phyloP scores from a whole-genome alignment of 805 yeast genomes.

The Helenozyma baotianmanensis region DNA sequence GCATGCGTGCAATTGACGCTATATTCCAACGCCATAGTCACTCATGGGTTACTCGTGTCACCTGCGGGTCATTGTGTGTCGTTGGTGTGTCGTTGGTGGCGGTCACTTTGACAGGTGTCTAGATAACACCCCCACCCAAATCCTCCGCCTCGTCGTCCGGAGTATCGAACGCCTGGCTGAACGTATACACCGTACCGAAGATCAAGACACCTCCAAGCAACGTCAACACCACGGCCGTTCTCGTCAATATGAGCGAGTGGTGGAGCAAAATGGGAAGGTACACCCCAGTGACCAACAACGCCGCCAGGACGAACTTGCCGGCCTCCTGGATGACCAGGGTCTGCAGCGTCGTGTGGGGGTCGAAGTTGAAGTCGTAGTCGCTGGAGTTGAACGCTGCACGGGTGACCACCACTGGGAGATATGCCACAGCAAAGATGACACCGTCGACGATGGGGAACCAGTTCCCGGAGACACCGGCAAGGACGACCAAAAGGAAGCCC shows the following conservation, averaged over 20 bases:
- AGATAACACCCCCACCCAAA: slow-evolving; percentile 13
- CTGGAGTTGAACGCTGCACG: slow-evolving; percentile 27
- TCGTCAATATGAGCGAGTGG: slow-evolving; percentile 69
- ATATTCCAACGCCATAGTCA: too few relatives aligned
- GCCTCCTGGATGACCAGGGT: slow-evolving; percentile 53
- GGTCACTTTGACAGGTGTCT: too few relatives aligned
- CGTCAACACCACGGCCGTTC: slow-evolving; percentile 70
- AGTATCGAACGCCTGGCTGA: slow-evolving; percentile 68
- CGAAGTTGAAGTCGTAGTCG: slow-evolving; percentile 42
- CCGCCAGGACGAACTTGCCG: slow-evolving; percentile 76
- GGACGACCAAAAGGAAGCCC: slow-evolving; percentile 82
- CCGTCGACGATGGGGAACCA: slow-evolving; percentile 85
- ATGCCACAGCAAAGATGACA: slow-evolving; percentile 37
- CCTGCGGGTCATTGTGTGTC: too few relatives aligned
- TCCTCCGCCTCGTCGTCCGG: slow-evolving; percentile 24
- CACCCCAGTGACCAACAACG: slow-evolving; percentile 70
- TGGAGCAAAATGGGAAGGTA: slow-evolving; percentile 68
- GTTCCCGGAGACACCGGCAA: slow-evolving; percentile 82
- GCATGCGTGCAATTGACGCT: too few relatives aligned
- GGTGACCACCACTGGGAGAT: slow-evolving; percentile 34
- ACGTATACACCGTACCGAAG: slow-evolving; percentile 77
- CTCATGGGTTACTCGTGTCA: too few relatives aligned
- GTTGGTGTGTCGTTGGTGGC: too few relatives aligned
- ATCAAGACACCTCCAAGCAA: slow-evolving; percentile 80
- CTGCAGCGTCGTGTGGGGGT: slow-evolving; percentile 21